These are phyloP conservation scores for Taphrina flavorubra DNA, from an alignment of 1,139 yeast genomes.

Conservation along the genomic window DNA sequence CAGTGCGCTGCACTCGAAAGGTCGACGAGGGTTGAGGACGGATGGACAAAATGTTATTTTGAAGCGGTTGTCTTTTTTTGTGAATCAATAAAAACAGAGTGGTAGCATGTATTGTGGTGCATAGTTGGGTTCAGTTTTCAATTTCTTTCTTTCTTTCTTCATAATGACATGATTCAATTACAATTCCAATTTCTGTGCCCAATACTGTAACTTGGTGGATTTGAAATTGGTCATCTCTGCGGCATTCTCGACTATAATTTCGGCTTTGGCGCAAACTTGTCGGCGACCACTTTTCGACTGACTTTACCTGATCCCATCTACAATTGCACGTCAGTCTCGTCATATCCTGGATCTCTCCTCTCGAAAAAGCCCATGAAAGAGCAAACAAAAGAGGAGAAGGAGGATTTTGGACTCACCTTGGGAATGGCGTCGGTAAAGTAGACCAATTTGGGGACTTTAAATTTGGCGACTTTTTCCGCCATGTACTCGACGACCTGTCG, in stretches of 20 bases:
- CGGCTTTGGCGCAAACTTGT: constrained; percentile 47
- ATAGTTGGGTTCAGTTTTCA: background rate
- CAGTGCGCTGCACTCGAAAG: background rate
- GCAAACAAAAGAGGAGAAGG: background rate
- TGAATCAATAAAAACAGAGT: background rate
- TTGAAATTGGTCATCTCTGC: too few species aligned
- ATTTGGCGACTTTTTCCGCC: constrained; percentile 57
- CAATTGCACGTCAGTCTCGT: constrained; percentile 1
- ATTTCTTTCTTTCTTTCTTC: background rate
- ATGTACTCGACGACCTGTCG: constrained; percentile 58
- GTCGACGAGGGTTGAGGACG: background rate
- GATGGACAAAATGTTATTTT: background rate
- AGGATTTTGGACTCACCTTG: constrained; percentile 53
- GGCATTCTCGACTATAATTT: constrained; percentile 39
- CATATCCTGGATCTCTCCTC: background rate
- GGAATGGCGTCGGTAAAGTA: constrained; percentile 67
- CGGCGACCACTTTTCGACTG: constrained; percentile 66
- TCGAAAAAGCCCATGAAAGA: too few species aligned
- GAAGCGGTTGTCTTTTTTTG: background rate
- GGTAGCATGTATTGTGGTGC: constrained; percentile 4
- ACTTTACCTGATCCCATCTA: constrained; percentile 60
- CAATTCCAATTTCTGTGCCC: too few species aligned
- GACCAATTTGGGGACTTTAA: constrained; percentile 64
- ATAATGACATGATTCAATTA: background rate
- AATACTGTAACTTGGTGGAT: too few species aligned